Conservation (phyloP, 2,329 filamentous ascomycete species). For the Domatiomyces globalis region DNA sequence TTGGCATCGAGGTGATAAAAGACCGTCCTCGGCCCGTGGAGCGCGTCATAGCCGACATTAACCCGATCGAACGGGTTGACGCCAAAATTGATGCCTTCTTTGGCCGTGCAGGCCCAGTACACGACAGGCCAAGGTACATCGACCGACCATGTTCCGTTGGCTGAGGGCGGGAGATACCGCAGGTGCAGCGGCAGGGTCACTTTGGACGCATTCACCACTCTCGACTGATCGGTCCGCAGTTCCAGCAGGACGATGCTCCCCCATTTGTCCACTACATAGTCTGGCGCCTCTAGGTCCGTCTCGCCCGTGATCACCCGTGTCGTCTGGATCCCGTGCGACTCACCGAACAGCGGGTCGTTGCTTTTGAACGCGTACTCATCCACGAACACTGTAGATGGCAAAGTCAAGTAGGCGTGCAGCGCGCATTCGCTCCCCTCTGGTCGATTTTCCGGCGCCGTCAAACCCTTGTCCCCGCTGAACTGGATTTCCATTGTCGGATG, state of each 20-base stretch:
- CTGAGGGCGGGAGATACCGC: slow-evolving; percentile 57
- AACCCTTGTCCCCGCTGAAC: slow-evolving; percentile 38
- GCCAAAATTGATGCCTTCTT: slow-evolving; percentile 45
- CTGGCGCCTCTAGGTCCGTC: slow-evolving; percentile 80
- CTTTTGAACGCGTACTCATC: slow-evolving; percentile 69
- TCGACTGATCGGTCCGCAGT: slow-evolving; percentile 28
- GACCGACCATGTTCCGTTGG: slow-evolving; percentile 39
- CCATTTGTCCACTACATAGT: slow-evolving; percentile 64
- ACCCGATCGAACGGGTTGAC: slow-evolving; percentile 72
- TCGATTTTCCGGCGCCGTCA: slow-evolving; percentile 32
- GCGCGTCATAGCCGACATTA: slow-evolving; percentile 71
- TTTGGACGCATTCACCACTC: slow-evolving; percentile 12
- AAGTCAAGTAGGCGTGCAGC: slow-evolving; percentile 65
- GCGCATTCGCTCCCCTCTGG: slow-evolving; percentile 46
- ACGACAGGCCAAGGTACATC: slow-evolving; percentile 67
- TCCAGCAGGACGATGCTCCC: slow-evolving; percentile 66
- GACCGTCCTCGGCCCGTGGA: slow-evolving; percentile 62
- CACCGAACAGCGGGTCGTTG: slow-evolving; percentile 50
- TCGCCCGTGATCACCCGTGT: slow-evolving; percentile 58
- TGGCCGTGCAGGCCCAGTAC: slow-evolving; percentile 74
- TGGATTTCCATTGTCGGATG: slow-evolving; percentile 65
- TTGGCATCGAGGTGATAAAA: slow-evolving; percentile 63
- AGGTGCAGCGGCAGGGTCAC: slow-evolving; percentile 63
- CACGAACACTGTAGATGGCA: slow-evolving; percentile 68
- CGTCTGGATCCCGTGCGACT: slow-evolving; percentile 61